Base-by-base conservation (phyloP, 1,284 basidiomycete species). In the Thelephora terrestris region DNA sequence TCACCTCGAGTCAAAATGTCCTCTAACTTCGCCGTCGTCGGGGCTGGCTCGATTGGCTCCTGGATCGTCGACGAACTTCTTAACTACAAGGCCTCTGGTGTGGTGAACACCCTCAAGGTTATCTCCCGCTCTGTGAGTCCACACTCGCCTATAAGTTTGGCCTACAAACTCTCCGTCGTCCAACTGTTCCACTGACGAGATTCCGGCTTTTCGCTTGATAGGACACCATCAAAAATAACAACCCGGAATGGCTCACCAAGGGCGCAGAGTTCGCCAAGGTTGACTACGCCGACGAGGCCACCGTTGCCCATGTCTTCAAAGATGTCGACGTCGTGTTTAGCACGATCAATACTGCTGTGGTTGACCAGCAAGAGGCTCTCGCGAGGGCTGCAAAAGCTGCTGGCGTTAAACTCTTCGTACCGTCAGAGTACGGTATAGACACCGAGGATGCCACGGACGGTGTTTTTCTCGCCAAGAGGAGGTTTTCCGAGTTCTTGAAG, bases 381-480 rank as follows among this genome's bases (percentile, higher is more conserved):
- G 60, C 56, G 6, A 52, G 57, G 7, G 59, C 60, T 0, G 57
- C 62, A 7, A 61, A 64, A 48, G 48, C 47, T 5, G 59, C 60
- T 0, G 61, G 58, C 14, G 61, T 63, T 4, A 56, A 60, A 47
- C 52, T 63, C 24, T 65, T 63, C 49, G 58, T 58, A 16, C 63
- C 61, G 1, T 62, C 59, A 34, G 62, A 64, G 49, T 64, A 55
- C 34, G 62, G 61, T 5, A 35, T 46, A 45, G 23, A 42, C 14
- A 55, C 38, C n/a, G 53, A 50, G 25, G 48, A 47, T 5, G 21
- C 16, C 39, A 48, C 43, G 3, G 47, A 50, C 29, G 54, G 52
- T 20, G 4, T 46, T 14, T 46, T 51, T 7, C 25, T 37, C n/a
- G 7, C 32, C 25, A 55, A 57, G 48, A 38, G 39, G 21, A 29